Evolutionary conservation across 106 monocot genomes (phyloP), one percentile per base, ranked within the genome.

Genomic region (Posidonia australis): DNA sequence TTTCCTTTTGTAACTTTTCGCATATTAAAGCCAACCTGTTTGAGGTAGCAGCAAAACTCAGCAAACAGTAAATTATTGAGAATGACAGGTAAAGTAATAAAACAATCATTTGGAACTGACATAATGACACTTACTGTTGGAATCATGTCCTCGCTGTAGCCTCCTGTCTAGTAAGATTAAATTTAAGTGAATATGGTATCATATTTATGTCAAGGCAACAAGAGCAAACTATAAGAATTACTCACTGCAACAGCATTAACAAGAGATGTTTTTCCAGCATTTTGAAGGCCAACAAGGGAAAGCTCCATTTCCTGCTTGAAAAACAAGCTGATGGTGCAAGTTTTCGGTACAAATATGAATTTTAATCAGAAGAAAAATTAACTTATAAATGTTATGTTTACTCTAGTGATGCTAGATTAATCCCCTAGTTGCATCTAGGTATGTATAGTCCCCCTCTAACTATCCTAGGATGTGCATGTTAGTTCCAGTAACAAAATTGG

Each of bases 251-350:
- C 82, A 53, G 86, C 86, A 82, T 94, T 94, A 19, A 94, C 89
- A 56, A 94, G 86, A 20, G 93, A 94, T 26, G 93, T 89, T 54
- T 94, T 94, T 62, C 93, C 93, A 36, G 89, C 93, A 86, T 94
- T 94, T 67, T 94, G 93, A 78, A 94, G 84, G 23, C 89, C 93
- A 53, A 94, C 82, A 28, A 94, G 82, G 3, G 93, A 94, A 54
- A 94, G 86, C 43, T 94, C 93, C 89, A 94, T 94, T 79, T 94
- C 93, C 76, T 84, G 93, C 47, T 90, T 86, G 69, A 94, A 94
- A 72, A 94, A 94, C 67, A 94, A 84, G 66, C 89, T 94, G 80
- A 48, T 68, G 27, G 9, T 30, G 25, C 12, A 46, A 32, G 29
- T 47, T n/a, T n/a, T n/a, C 18, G 28, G 60, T 43, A 74, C 36